Conservation (phyloP, 2,329 filamentous ascomycete genomes). For the Thermoascus crustaceus region DNA sequence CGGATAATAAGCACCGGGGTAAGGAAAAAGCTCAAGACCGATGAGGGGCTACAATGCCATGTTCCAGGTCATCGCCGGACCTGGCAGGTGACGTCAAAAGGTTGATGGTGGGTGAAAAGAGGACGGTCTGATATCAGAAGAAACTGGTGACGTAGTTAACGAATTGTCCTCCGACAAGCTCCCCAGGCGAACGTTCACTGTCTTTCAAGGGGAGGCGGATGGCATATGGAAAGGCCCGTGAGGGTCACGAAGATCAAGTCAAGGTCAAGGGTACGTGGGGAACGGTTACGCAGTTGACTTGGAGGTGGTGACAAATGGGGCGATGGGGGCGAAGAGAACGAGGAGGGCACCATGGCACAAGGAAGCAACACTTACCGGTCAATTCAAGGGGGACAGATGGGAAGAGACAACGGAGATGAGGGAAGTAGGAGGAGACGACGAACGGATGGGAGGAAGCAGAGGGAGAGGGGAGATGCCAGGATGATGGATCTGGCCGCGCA, state of each 20-base stretch:
- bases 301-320: background rate
- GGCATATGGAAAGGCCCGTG: background rate
- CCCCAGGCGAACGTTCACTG: background rate
- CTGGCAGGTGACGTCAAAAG: slow-evolving; percentile 10
- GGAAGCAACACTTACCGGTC: too few relatives aligned
- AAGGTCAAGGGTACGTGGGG: too few relatives aligned
- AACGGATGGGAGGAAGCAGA: slow-evolving; percentile 3
- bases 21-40: slow-evolving; percentile 5
- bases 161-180: too few relatives aligned
- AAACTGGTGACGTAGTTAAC: too few relatives aligned
- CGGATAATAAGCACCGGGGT: background rate
- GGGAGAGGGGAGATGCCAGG: slow-evolving; percentile 1
- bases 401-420: slow-evolving; percentile 4
- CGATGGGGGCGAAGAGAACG: slow-evolving; percentile 1
- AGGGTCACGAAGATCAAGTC: too few relatives aligned
- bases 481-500: too few relatives aligned
- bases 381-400: background rate
- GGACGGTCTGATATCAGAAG: slow-evolving; percentile 1
- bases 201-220: background rate
- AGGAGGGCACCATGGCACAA: background rate
- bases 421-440: slow-evolving; percentile 5
- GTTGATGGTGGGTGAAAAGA: background rate
- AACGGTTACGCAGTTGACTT: background rate
- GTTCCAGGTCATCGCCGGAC: slow-evolving; percentile 4
- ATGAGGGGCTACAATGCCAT: slow-evolving; percentile 1